Percentiles rank a stretch among this genome's conserved stretches.
Conservation (phyloP, 2,329 filamentous ascomycete species). For the Ceratocystis cubensis region DNA sequence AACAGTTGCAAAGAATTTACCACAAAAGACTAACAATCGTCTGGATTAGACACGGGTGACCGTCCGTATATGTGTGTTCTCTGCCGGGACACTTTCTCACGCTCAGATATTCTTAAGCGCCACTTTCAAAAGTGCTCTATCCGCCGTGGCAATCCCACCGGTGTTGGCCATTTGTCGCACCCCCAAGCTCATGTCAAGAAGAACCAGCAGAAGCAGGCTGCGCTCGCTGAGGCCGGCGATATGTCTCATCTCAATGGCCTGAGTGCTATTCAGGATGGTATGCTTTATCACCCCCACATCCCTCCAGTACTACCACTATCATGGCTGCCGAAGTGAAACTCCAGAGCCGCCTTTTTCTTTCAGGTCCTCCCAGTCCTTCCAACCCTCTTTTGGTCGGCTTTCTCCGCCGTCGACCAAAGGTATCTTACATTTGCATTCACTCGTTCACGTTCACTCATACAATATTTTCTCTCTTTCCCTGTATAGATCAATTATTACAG, state of each 20-base stretch:
- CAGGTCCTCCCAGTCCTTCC: no score
- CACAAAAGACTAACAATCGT: no score
- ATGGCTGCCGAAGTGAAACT: slow-evolving; percentile 45
- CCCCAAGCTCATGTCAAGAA: slow-evolving; percentile 82
- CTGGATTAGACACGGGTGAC: slow-evolving; percentile 71
- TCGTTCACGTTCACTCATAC: slow-evolving; percentile 27
- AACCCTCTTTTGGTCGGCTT: no score
- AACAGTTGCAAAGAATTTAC: no score
- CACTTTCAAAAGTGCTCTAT: slow-evolving; percentile 99
- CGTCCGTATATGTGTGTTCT: slow-evolving; percentile 96
- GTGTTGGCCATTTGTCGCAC: slow-evolving; percentile 86
- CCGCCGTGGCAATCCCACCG: slow-evolving; percentile 86
- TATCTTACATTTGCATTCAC: slow-evolving; percentile 27
- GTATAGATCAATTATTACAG: slow-evolving; percentile 12
- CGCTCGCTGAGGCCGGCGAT: slow-evolving; percentile 40
- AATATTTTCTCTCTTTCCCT: not conserved
- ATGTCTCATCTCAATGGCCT: slow-evolving; percentile 50
- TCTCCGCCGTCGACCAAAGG: slow-evolving; percentile 40
- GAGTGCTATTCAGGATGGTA: slow-evolving; percentile 45
- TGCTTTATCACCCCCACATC: slow-evolving; percentile 37
- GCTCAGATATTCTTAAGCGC: slow-evolving; percentile 95
- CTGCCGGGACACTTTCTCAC: slow-evolving; percentile 94
- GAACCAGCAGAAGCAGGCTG: slow-evolving; percentile 45
- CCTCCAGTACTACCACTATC: slow-evolving; percentile 29
- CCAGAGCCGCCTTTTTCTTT: slow-evolving; percentile 41